Conservation (phyloP, 73 alveolate species). For the Paramecium bursaria region DNA sequence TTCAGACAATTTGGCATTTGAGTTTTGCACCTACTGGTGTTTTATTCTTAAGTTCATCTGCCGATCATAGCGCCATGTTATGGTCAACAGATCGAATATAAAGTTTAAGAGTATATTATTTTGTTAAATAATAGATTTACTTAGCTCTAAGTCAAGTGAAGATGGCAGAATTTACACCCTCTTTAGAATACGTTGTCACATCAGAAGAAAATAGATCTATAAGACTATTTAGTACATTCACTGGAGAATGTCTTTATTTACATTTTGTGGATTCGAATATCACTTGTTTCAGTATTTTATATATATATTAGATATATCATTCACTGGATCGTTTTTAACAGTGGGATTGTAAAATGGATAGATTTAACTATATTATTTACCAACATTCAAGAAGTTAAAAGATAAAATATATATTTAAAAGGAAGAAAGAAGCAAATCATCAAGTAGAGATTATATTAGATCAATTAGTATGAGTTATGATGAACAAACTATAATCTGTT, state of each 20-base stretch:
- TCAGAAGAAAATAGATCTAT: slow-evolving; percentile 32
- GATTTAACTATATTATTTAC: slow-evolving; percentile 5
- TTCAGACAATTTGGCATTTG: slow-evolving; percentile 45
- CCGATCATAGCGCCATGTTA: slow-evolving; percentile 29
- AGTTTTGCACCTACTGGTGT: slow-evolving; percentile 39
- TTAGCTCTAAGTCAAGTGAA: slow-evolving; percentile 34
- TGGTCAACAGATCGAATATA: slow-evolving; percentile 45
- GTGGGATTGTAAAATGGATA: slow-evolving; percentile 16
- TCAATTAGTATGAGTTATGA: slow-evolving; percentile 14
- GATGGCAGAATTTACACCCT: slow-evolving; percentile 42
- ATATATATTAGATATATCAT: no score
- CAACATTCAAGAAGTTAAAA: not conserved
- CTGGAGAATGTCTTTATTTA: slow-evolving; percentile 8
- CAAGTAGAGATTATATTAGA: slow-evolving; percentile 38
- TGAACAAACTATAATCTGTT: slow-evolving; percentile 36
- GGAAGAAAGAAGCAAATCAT: not conserved
- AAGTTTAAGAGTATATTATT: slow-evolving; percentile 16
- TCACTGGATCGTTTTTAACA: slow-evolving; percentile 34
- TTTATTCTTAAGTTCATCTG: slow-evolving; percentile 47
- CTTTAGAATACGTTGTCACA: slow-evolving; percentile 49
- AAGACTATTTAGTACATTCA: slow-evolving; percentile 5
- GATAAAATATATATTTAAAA: slow-evolving; percentile 25
- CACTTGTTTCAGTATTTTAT: slow-evolving; percentile 47
- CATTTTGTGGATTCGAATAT: slow-evolving; percentile 9
- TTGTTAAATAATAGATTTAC: no score